Evolutionary conservation across 2,329 filamentous ascomycete species (phyloP), one percentile per base, ranked within the genome.

Genomic region (Plenodomus tracheiphilus): DNA sequence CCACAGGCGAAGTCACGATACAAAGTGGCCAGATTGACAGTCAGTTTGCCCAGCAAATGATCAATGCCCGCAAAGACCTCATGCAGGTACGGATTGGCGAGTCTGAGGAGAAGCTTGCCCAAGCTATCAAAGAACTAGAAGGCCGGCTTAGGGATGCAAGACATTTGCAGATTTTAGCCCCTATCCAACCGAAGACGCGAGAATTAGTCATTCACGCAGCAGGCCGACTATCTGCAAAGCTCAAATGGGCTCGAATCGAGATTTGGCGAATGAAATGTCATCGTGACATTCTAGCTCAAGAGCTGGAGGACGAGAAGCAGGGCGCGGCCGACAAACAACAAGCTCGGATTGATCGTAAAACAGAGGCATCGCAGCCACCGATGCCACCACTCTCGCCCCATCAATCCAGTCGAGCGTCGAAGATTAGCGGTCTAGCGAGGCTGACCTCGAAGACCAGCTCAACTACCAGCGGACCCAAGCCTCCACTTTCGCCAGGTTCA

Each of bases 261-360:
- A 94, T 97, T 17, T 97, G 92, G 91, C 88, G 86, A 45, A 83
- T 93, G 62, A 93, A 85, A 65, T 97, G 92, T 58, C 92, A 99
- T 71, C 86, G 87, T 36, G 93, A 97, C 62, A 92, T 97, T 51
- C 76, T 99, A 17, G 79, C 85, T 4, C 81, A 91, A 72, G 94
- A 99, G 67, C 77, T 97, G 8, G 88, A 93, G 46, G 90, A 96
- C 59, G 92, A 96, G 64, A 78, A 70, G 47, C 75, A 78, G 37
- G 67, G 70, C 25, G 56, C 59, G 3, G 54, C 49, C 13, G 68
- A 71, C 25, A 58, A 49, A 22, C 62, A 49, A 22, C 62, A 65
- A 45, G 56, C 61, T 21, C 58, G 59, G 15, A 62, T 59, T 30
- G 64, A 73, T 39, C 54, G 56, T 7, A 59, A 64, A 13, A 48